These are phyloP conservation scores for Endoconidiophora polonica DNA, from an alignment of 2,329 filamentous ascomycete genomes.

Conservation along the genomic window DNA sequence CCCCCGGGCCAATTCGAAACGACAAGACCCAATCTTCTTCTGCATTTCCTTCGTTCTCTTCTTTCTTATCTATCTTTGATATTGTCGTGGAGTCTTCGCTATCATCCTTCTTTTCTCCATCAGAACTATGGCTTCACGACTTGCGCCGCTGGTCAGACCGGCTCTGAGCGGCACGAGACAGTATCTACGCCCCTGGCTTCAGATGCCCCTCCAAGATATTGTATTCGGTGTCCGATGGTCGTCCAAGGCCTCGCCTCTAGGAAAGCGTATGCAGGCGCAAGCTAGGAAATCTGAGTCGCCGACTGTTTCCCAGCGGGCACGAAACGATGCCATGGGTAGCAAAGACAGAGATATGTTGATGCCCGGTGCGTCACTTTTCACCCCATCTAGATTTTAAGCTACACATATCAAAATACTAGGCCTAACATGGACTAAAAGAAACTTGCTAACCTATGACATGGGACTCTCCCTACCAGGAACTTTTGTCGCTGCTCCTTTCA, in stretches of 20 bases:
- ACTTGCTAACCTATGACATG: too few species aligned
- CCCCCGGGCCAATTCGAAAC: too few species aligned
- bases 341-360: conserved; percentile 11
- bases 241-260: neutral
- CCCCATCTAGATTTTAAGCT: too few species aligned
- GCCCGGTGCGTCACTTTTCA: conserved; percentile 1
- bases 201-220: too few species aligned
- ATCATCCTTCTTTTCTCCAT: neutral
- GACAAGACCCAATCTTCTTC: neutral
- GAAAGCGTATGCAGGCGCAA: conserved; percentile 6
- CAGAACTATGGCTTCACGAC: conserved; percentile 4
- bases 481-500: conserved; percentile 27
- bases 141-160: conserved; percentile 2
- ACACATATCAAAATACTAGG: too few species aligned
- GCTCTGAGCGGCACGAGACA: neutral
- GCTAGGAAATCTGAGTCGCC: conserved; percentile 7
- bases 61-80: too few species aligned
- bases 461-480: conserved; percentile 23
- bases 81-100: neutral
- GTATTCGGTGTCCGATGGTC: conserved; percentile 1
- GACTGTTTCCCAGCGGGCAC: neutral
- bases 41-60: too few species aligned
- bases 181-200: too few species aligned
- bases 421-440: too few species aligned
- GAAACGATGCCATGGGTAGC: neutral